phyloP scores from a whole-genome alignment of 192 early-diverging fungal genomes.

The Funneliformis mosseae region DNA sequence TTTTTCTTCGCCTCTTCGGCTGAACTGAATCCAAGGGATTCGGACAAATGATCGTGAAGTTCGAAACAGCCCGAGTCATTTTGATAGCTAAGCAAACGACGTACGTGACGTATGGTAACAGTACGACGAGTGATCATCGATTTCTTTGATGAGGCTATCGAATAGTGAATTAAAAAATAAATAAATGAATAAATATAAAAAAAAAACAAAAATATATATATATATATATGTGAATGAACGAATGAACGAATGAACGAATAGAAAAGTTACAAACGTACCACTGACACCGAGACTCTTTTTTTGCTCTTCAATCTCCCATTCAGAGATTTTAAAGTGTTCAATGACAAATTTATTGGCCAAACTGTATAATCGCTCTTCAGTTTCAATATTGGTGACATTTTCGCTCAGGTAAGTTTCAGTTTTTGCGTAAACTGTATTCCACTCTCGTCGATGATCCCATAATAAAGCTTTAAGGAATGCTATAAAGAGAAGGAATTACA shows the following conservation, averaged over 20 bases:
- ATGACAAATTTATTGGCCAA: constrained; percentile 13
- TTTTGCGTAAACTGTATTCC: not conserved
- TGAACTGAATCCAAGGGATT: constrained; percentile 19
- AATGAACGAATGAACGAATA: no score
- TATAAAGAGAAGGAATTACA: not conserved
- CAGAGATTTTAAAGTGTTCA: constrained; percentile 15
- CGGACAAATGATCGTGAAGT: not conserved
- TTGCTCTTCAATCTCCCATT: constrained; percentile 20
- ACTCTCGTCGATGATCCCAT: constrained; percentile 12
- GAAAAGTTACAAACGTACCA: not conserved
- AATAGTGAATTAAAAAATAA: not conserved
- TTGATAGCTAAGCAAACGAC: constrained; percentile 25
- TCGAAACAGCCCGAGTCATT: constrained; percentile 10
- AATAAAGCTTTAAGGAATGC: constrained; percentile 28
- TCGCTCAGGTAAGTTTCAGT: constrained; percentile 17
- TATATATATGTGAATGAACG: no score
- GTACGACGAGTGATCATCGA: constrained; percentile 14
- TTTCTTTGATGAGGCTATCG: not conserved
- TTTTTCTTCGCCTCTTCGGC: constrained; percentile 19
- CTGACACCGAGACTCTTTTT: not conserved
- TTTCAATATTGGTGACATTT: not conserved
- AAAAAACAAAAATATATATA: no score
- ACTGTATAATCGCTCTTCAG: constrained; percentile 21
- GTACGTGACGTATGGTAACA: constrained; percentile 8
- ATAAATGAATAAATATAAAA: not conserved